phyloP scores from a whole-genome alignment of 1,284 basidiomycete genomes.

The Moniliella sp. region DNA sequence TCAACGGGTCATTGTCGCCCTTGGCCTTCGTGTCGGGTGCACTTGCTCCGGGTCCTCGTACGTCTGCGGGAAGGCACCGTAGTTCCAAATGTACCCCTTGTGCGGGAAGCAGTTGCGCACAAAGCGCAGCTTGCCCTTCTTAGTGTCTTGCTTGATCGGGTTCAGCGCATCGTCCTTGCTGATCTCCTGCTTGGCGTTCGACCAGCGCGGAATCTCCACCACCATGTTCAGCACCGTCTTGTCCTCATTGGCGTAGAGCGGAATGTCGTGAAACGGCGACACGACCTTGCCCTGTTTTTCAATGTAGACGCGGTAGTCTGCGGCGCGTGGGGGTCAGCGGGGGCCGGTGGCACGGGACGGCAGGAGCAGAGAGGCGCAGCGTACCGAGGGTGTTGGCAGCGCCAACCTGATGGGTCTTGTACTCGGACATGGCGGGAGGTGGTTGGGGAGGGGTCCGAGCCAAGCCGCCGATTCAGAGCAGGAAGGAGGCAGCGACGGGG shows the following conservation, averaged over 20 bases:
- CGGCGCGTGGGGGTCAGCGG: no score
- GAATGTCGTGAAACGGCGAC: slow-evolving; percentile 32
- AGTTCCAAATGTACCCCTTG: slow-evolving; percentile 52
- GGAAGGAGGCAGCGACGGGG: no score
- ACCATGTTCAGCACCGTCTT: slow-evolving; percentile 43
- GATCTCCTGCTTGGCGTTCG: slow-evolving; percentile 91
- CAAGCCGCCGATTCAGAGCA: no score
- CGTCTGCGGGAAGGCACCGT: slow-evolving; percentile 73
- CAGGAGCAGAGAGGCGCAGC: no score
- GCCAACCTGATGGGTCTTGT: slow-evolving; percentile 55
- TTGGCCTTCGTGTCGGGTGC: slow-evolving; percentile 93
- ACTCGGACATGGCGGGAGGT: slow-evolving; percentile 34
- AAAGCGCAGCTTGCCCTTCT: slow-evolving; percentile 81
- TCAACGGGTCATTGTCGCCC: slow-evolving; percentile 97
- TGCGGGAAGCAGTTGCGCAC: slow-evolving; percentile 99
- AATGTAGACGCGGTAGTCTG: slow-evolving; percentile 83
- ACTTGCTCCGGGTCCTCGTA: slow-evolving; percentile 81
- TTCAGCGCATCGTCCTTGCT: slow-evolving; percentile 92
- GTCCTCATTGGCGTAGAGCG: slow-evolving; percentile 30
- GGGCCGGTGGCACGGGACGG: no score
- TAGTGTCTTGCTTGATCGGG: slow-evolving; percentile 95
- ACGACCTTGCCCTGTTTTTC: slow-evolving; percentile 39
- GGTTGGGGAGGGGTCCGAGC: no score
- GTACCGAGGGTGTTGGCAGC: slow-evolving; percentile 77
- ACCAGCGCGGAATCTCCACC: slow-evolving; percentile 85